Evolutionary conservation across 805 yeast species (phyloP).

Genomic region (Saturnispora saitoi): DNA sequence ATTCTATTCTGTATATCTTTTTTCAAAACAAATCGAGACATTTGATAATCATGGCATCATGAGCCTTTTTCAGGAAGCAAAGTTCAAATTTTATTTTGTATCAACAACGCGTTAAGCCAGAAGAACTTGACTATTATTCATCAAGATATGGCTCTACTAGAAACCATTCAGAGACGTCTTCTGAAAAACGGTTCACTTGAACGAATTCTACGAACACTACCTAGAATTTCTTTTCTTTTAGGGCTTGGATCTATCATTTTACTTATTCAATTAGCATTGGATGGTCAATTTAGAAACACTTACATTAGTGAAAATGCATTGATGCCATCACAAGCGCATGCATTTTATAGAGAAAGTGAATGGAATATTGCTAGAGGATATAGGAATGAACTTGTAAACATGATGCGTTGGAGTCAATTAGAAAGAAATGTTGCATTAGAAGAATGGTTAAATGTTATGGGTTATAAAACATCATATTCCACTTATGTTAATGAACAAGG

Average conservation of each 20-base stretch:
- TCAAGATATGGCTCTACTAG: slow-evolving; percentile 37
- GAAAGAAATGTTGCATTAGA: slow-evolving; percentile 40
- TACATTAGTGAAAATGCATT: slow-evolving; percentile 93
- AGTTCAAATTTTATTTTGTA: background rate
- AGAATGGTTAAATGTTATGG: slow-evolving; percentile 61
- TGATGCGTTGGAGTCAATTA: slow-evolving; percentile 24
- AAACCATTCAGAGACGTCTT: slow-evolving; percentile 35
- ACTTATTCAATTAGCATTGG: slow-evolving; percentile 62
- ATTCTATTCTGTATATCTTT: background rate
- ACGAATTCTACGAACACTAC: slow-evolving; percentile 34
- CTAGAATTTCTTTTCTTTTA: slow-evolving; percentile 35
- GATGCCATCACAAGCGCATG: slow-evolving; percentile 92
- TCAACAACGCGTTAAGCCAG: background rate
- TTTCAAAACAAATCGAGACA: background rate
- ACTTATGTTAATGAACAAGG: slow-evolving; percentile 16
- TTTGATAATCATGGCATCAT: background rate
- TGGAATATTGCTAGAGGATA: slow-evolving; percentile 90
- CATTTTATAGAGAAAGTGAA: slow-evolving; percentile 87
- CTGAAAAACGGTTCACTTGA: slow-evolving; percentile 40
- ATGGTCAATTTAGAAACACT: slow-evolving; percentile 75
- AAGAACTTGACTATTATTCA: background rate
- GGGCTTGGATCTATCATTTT: slow-evolving; percentile 43
- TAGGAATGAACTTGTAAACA: slow-evolving; percentile 47
- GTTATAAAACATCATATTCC: slow-evolving; percentile 53
- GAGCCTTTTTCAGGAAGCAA: background rate